These are phyloP conservation scores for Aethionema arabicum DNA, from an alignment of 345 rosid species.

Conservation along the genomic window DNA sequence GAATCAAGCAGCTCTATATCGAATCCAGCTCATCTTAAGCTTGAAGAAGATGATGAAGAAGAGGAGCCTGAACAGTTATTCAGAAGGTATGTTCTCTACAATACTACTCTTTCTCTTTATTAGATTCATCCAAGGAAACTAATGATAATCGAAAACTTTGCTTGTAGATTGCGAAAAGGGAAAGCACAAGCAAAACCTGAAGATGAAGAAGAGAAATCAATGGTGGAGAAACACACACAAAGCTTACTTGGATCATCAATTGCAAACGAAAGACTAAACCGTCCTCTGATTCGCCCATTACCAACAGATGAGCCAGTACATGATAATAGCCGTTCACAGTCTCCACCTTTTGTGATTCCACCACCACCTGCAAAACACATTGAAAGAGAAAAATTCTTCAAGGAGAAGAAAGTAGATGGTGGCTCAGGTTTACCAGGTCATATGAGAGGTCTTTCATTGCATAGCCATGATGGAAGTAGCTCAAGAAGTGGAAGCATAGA, in stretches of 20 bases:
- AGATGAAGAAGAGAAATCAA: conserved; percentile 54
- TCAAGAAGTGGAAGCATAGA: conserved; percentile 76
- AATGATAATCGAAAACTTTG: neutral
- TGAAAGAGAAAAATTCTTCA: conserved; percentile 90
- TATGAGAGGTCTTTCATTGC: conserved; percentile 72
- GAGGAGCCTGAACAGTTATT: conserved; percentile 87
- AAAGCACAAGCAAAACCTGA: conserved; percentile 84
- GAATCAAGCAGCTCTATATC: conserved; percentile 46
- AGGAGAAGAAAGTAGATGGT: conserved; percentile 76
- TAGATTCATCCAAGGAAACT: neutral
- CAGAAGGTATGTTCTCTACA: conserved; percentile 56
- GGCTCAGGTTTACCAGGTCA: conserved; percentile 57
- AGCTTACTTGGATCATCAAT: conserved; percentile 55
- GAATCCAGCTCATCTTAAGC: conserved; percentile 44
- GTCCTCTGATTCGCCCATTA: conserved; percentile 76
- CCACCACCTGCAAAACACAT: conserved; percentile 92
- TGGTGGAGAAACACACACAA: conserved; percentile 40
- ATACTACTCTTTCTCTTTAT: neutral
- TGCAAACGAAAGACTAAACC: conserved; percentile 60
- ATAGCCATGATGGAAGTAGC: conserved; percentile 82
- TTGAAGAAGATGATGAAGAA: conserved; percentile 56
- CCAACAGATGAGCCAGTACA: conserved; percentile 40
- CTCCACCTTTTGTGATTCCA: conserved; percentile 62
- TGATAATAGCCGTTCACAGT: conserved; percentile 35
- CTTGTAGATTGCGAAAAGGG: conserved; percentile 72